These are phyloP conservation scores for Pharus latifolius DNA, from an alignment of 176 grass and related monocot species.

Conservation along the genomic window DNA sequence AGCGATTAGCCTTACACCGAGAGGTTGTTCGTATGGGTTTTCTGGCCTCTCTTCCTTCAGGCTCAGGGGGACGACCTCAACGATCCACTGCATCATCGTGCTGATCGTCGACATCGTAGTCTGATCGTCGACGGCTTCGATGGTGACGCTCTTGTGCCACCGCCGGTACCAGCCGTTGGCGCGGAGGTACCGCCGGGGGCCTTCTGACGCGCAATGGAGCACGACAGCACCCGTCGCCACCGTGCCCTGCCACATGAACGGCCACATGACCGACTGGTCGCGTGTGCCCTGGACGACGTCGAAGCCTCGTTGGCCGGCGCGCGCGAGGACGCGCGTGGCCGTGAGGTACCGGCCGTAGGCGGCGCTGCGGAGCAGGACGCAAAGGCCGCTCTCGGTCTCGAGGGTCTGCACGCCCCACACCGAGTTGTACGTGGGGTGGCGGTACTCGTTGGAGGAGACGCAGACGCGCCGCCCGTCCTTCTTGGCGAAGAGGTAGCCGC, in stretches of 20 bases:
- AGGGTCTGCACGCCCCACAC: conserved; percentile 30
- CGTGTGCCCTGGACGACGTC: background rate
- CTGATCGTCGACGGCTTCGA: background rate
- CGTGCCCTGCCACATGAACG: conserved; percentile 14
- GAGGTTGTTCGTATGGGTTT: background rate
- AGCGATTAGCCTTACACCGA: no score
- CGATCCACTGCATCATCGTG: conserved; percentile 36
- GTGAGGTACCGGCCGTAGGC: conserved; percentile 28
- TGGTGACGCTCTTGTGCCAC: conserved; percentile 12
- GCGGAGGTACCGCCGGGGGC: conserved; percentile 6
- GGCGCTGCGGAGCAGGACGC: conserved; percentile 20
- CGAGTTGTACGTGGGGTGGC: conserved; percentile 12
- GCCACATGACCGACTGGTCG: conserved; percentile 6
- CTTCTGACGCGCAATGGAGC: conserved; percentile 3
- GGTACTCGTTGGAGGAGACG: conserved; percentile 15
- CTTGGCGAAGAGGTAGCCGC: no score
- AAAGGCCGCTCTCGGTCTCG: background rate
- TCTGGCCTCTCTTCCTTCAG: conserved; percentile 20
- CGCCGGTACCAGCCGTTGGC: conserved; percentile 17
- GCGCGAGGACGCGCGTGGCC: background rate
- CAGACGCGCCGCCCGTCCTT: conserved; percentile 44
- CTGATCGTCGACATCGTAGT: no score
- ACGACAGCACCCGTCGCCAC: conserved; percentile 1
- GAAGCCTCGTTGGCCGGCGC: conserved; percentile 6
- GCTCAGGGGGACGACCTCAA: conserved; percentile 10